Conservation (phyloP, 306 rosid genomes). For the Cucurbita pepo region DNA sequence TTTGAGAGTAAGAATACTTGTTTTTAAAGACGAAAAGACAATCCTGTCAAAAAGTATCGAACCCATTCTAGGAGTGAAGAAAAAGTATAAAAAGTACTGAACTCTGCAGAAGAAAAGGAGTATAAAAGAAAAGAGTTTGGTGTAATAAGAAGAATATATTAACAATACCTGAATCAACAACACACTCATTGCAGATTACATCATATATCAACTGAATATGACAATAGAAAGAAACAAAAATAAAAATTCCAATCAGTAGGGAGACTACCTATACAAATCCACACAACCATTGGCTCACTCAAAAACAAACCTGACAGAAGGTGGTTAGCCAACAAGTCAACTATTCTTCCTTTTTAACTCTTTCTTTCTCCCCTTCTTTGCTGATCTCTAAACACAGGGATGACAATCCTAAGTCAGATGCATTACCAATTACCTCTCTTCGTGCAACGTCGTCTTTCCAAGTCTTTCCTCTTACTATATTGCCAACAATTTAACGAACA, state of each 20-base stretch:
- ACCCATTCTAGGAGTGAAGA: neutral
- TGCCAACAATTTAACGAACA: constrained; percentile 25
- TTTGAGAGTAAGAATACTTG: too few species aligned
- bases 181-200: constrained; percentile 77
- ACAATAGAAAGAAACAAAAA: neutral
- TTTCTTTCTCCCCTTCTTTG: constrained; percentile 17
- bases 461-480: constrained; percentile 14
- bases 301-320: constrained; percentile 42
- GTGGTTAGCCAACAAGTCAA: constrained; percentile 70
- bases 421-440: constrained; percentile 43
- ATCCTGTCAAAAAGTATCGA: neutral
- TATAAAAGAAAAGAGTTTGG: constrained; percentile 41
- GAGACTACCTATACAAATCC: constrained; percentile 72
- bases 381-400: constrained; percentile 54
- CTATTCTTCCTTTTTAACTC: constrained; percentile 12
- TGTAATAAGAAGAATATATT: constrained; percentile 70
- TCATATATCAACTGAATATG: constrained; percentile 51
- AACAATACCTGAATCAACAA: constrained; percentile 65
- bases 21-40: too few species aligned
- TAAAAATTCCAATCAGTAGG: constrained; percentile 27
- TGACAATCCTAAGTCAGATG: constrained; percentile 72
- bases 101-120: constrained; percentile 13
- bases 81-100: neutral
- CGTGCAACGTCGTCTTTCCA: constrained; percentile 8
- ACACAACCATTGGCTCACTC: constrained; percentile 52